phyloP scores from a whole-genome alignment of 208 protist species.

The Tritrichomonas foetus region DNA sequence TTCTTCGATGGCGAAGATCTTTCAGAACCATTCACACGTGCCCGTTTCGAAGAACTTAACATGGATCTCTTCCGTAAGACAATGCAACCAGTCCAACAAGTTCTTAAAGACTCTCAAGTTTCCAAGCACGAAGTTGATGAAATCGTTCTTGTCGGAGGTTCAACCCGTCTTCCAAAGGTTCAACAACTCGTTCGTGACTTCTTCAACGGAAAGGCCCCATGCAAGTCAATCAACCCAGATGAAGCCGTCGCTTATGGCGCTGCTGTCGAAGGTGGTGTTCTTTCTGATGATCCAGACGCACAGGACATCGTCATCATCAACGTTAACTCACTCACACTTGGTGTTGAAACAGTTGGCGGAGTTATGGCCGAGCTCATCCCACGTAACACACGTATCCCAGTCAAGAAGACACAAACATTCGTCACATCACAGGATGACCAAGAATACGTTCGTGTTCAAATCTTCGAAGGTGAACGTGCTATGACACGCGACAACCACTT shows the following conservation, averaged over 20 bases:
- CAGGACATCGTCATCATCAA: slow-evolving; percentile 57
- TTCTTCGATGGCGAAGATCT: slow-evolving; percentile 90
- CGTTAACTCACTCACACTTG: slow-evolving; percentile 59
- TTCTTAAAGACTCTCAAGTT: slow-evolving; percentile 81
- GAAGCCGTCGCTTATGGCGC: slow-evolving; percentile 73
- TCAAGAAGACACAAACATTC: slow-evolving; percentile 73
- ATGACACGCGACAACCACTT: slow-evolving; percentile 95
- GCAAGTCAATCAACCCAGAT: slow-evolving; percentile 69
- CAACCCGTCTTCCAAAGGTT: slow-evolving; percentile 89
- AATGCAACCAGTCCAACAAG: slow-evolving; percentile 79
- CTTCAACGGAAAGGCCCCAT: slow-evolving; percentile 83
- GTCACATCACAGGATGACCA: slow-evolving; percentile 93
- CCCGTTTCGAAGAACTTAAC: slow-evolving; percentile 94
- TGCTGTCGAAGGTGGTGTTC: slow-evolving; percentile 90
- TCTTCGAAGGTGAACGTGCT: slow-evolving; percentile 97
- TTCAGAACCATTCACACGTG: slow-evolving; percentile 79
- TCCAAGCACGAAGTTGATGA: slow-evolving; percentile 73
- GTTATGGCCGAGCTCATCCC: slow-evolving; percentile 82
- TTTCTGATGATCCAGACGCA: slow-evolving; percentile 76
- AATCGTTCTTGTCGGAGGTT: slow-evolving; percentile 82
- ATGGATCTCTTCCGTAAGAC: slow-evolving; percentile 88
- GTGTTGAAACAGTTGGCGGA: slow-evolving; percentile 64
- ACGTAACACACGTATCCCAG: slow-evolving; percentile 64
- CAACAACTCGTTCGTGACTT: slow-evolving; percentile 86
- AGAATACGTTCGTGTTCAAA: slow-evolving; percentile 90